phyloP scores from a whole-genome alignment of 2,329 filamentous ascomycete genomes.

The Diaporthe capsici region DNA sequence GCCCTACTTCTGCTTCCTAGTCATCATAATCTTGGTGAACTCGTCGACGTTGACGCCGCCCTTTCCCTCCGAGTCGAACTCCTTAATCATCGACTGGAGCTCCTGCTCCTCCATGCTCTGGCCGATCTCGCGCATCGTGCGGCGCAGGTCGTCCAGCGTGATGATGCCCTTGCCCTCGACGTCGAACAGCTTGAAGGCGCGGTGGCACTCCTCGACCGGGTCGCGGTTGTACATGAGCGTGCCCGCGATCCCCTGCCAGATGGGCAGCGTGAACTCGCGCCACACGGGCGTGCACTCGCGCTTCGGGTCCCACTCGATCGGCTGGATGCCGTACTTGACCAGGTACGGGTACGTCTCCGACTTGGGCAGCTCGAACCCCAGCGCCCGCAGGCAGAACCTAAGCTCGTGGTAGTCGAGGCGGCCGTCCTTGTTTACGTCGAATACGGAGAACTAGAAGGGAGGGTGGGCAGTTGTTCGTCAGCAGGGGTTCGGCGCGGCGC shows the following conservation, averaged over 20 bases:
- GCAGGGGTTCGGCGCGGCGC: background rate
- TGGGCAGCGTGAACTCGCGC: conserved; percentile 80
- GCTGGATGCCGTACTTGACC: conserved; percentile 82
- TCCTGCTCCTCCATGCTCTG: conserved; percentile 95
- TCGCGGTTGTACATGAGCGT: conserved; percentile 85
- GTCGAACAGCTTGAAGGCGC: conserved; percentile 95
- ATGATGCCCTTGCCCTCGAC: conserved; percentile 93
- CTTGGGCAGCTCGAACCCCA: conserved; percentile 93
- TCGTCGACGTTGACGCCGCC: conserved; percentile 81
- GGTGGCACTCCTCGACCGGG: conserved; percentile 89
- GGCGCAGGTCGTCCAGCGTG: conserved; percentile 86
- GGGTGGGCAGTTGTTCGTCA: conserved; percentile 37
- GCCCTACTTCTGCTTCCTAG: conserved; percentile 48
- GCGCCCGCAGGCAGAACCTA: conserved; percentile 93
- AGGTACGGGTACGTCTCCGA: conserved; percentile 86
- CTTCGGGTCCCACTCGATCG: conserved; percentile 69
- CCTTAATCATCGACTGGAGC: conserved; percentile 95
- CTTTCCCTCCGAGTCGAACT: conserved; percentile 95
- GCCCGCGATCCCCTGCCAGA: conserved; percentile 83
- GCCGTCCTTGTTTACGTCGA: conserved; percentile 95
- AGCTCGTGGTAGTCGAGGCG: conserved; percentile 98
- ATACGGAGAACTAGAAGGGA: conserved; percentile 82
- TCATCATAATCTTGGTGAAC: conserved; percentile 75
- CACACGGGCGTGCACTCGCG: conserved; percentile 71
- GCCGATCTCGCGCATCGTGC: conserved; percentile 91